Evolutionary conservation across 1,139 yeast genomes (phyloP), one percentile per base, ranked within the genome.

Genomic region (Meyerozyma carpophila): DNA sequence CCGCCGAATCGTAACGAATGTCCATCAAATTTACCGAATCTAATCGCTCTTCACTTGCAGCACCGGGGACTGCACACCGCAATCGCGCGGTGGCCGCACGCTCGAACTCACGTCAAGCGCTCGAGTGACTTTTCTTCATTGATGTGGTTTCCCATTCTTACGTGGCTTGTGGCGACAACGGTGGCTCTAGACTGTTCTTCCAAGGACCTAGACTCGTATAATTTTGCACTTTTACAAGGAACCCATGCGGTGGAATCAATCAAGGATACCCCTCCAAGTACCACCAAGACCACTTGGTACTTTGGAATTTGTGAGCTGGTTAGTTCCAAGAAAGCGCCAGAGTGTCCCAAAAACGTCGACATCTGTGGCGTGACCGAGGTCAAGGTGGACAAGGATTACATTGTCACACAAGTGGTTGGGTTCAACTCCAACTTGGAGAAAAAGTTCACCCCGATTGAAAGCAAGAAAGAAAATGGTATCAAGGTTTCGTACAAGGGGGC

Each of bases 241-340:
- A 57, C 69, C 6, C 77, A 78, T 52, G 52, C 63, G 3, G 66
- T 68, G 14, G 56, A 69, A 8, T 44, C 56, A 5, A 54, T 69
- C 28, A 66, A 62, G 38, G 76, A 75, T 41, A 87, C 96, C 11
- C 97, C 97, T 24, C 98, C 98, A 2, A 77, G 91, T 5, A 67
- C 63, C 38, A 80, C 88, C 2, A 73, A 70, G 42, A 63, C 73
- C 32, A 72, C 79, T 3, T 87, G 96, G 91, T 79, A 72, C 55
- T 55, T 90, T 41, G 84, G 88, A 40, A 71, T 89, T 10, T 88
- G 95, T 63, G 81, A 77, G 39, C 66, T 77, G 8, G 62, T 77
- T 26, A 59, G 64, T 25, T 65, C 62, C 29, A 49, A 49, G 34
- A 64, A 58, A 6, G 61, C 68, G 5, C 63, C 64, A 3, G 66